A percentile compares a stretch with the other conserved stretches of the same genome.
Conservation (phyloP, 352 stramenopile species). For the Globisporangium okanoganense region DNA sequence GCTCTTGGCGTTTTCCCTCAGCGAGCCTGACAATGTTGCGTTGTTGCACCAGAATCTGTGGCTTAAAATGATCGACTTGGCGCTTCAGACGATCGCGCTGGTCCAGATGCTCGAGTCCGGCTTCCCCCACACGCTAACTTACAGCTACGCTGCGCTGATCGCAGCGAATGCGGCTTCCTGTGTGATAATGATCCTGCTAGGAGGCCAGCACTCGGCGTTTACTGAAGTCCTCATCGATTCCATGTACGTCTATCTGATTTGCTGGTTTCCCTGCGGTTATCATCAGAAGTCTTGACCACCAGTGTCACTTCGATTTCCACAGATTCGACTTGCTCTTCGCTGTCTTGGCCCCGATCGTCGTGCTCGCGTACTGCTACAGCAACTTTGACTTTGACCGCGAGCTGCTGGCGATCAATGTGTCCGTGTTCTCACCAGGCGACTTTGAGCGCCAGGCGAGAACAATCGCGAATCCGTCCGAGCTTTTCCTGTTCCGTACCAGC, state of each 20-base stretch:
- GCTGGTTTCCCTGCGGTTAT: no score
- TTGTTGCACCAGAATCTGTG: conserved; percentile 31
- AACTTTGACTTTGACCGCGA: conserved; percentile 30
- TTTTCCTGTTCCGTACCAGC: conserved; percentile 22
- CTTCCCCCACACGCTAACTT: conserved; percentile 20
- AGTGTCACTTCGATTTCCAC: background rate
- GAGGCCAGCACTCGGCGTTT: conserved; percentile 16
- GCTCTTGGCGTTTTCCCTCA: background rate
- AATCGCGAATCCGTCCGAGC: conserved; percentile 26
- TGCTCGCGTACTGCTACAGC: conserved; percentile 26
- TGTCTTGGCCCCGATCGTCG: conserved; percentile 24
- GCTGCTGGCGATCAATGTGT: conserved; percentile 19
- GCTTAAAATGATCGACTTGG: conserved; percentile 26
- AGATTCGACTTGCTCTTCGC: conserved; percentile 38
- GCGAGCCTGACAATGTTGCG: no score
- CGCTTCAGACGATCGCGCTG: background rate
- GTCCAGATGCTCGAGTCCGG: conserved; percentile 20
- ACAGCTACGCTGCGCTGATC: conserved; percentile 24
- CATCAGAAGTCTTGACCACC: no score
- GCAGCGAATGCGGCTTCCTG: conserved; percentile 20
- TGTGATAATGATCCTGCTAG: conserved; percentile 18
- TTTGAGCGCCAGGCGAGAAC: conserved; percentile 30
- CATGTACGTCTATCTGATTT: conserved; percentile 18
- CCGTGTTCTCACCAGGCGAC: conserved; percentile 13
- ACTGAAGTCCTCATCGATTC: conserved; percentile 29